Base-by-base conservation (phyloP, 371 early-diverging fungal species). In the Mucor plumbeus region DNA sequence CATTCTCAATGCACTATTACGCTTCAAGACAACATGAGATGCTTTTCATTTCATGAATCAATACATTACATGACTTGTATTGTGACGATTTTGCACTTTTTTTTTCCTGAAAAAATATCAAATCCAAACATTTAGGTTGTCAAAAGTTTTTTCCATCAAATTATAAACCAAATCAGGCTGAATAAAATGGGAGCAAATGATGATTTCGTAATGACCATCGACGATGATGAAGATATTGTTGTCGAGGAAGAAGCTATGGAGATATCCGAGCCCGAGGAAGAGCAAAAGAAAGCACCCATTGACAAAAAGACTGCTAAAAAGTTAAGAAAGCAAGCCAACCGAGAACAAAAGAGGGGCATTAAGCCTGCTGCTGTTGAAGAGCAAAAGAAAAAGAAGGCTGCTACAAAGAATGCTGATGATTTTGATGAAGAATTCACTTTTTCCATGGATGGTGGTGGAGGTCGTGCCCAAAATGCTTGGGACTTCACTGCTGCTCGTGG, bases 401-500 rank as follows among this genome's bases (percentile, higher is more conserved):
- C 50, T 5, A 76, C 78, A 39, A 70, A 74, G 21, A 65, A 73
- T 8, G 72, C 74, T 6, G 78, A 77, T 44, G 70, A 68, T 21
- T 75, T 93, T 55, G 87, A 92, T 73, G 78, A 87, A 7, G 85
- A 80, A 56, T 95, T 95, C 61, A 84, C 88, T 1, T 92, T 97
- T 65, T 91, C 91, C 59, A 75, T 88, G 41, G 92, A 92, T 50
- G 87, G 89, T 54, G 90, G 90, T 55, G 78, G 81, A 54, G 59
- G 57, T 15, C 75, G 79, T 21, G 78, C 78, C n/a, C 78, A 79
- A 15, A 83, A 91, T 74, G 83, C 88, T 10, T 92, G 94, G 90
- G 95, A 96, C 68, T 95, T 97, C 66, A 86, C 88, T 5, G 85
- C 87, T 50, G 95, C 95, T 47, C 86, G 91, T 59, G 90, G 86